Conservation (phyloP, 345 rosid genomes). For the Crucihimalaya himalaica region DNA sequence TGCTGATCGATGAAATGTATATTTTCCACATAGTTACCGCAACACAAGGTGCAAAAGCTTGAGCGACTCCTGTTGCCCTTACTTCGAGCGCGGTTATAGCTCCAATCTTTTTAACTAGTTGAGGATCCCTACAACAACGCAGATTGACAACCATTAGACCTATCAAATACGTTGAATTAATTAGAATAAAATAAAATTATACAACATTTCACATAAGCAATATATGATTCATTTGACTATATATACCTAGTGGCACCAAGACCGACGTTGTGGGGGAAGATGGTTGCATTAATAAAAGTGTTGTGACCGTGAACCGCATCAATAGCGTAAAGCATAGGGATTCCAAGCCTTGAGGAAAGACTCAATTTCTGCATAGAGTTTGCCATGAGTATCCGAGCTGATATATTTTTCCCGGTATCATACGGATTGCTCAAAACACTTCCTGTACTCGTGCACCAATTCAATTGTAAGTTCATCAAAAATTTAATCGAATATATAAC, state of each 20-base stretch:
- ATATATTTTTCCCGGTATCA: conserved; percentile 42
- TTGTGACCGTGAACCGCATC: conserved; percentile 90
- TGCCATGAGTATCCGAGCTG: conserved; percentile 46
- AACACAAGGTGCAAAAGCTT: conserved; percentile 83
- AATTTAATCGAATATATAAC: neutral
- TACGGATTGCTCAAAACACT: conserved; percentile 56
- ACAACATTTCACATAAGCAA: neutral
- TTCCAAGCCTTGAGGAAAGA: conserved; percentile 70
- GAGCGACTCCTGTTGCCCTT: conserved; percentile 80
- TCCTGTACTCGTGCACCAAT: conserved; percentile 36
- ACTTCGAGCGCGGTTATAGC: conserved; percentile 92
- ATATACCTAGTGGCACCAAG: conserved; percentile 77
- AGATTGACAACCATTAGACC: neutral
- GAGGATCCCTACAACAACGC: conserved; percentile 61
- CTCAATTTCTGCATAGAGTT: conserved; percentile 57
- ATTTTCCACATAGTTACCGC: conserved; percentile 49
- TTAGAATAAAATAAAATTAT: neutral
- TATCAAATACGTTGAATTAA: neutral
- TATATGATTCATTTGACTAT: neutral
- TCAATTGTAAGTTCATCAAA: neutral
- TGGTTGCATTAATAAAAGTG: conserved; percentile 77
- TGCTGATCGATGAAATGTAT: neutral
- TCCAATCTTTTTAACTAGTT: conserved; percentile 77
- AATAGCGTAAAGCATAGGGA: conserved; percentile 83
- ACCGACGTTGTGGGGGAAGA: conserved; percentile 87